Evolutionary conservation across 1,139 yeast species (phyloP).

Genomic region (Wickerhamomyces sp.): DNA sequence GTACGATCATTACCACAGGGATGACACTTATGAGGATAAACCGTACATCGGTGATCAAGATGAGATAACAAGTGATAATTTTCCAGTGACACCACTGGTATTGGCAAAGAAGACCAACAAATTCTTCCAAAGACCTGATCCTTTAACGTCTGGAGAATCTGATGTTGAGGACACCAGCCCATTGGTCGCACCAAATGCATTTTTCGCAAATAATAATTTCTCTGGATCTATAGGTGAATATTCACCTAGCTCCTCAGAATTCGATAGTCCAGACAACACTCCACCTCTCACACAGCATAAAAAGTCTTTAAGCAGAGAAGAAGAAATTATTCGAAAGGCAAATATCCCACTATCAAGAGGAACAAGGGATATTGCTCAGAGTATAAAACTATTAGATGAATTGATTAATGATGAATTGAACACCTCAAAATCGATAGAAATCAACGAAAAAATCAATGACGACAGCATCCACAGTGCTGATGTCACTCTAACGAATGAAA

Average conservation of each 20-base stretch:
- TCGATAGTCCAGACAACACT: conserved; percentile 25
- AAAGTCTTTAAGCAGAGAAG: conserved; percentile 7
- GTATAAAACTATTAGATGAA: conserved; percentile 25
- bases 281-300: conserved; percentile 11
- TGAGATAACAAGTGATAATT: conserved; percentile 28
- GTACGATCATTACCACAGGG: conserved; percentile 5
- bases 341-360: conserved; percentile 24
- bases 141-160: conserved; percentile 10
- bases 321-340: conserved; percentile 12
- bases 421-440: conserved; percentile 11
- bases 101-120: conserved; percentile 14
- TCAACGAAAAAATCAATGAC: conserved; percentile 3
- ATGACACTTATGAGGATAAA: conserved; percentile 16
- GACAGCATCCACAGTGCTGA: conserved; percentile 10
- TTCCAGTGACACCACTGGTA: conserved; percentile 19
- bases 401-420: conserved; percentile 22
- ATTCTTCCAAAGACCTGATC: background rate
- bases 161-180: conserved; percentile 20
- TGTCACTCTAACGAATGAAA: conserved; percentile 9
- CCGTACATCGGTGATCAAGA: conserved; percentile 26
- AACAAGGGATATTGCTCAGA: conserved; percentile 23
- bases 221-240: conserved; percentile 36
- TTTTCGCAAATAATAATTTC: conserved; percentile 14
- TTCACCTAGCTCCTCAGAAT: conserved; percentile 39
- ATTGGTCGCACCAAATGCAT: conserved; percentile 22